Base-by-base conservation (phyloP, 1,139 yeast genomes). In the Barnettozyma hawaiiensis region DNA sequence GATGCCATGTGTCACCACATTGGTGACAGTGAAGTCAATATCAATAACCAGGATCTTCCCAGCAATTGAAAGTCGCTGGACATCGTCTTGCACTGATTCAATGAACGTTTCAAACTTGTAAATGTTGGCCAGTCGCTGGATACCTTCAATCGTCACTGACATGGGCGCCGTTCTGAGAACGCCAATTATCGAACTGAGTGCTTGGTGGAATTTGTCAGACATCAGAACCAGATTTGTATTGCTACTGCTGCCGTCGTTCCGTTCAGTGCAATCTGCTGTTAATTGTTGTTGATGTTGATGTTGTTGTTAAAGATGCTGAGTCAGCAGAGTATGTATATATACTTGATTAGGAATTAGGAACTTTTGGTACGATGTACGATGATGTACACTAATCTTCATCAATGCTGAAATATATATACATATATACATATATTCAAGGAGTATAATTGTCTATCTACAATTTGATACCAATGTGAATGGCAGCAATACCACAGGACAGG, bases 381-480 rank as follows among this genome's bases (percentile, higher is more conserved):
- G n/a, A n/a, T n/a, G n/a, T n/a, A n/a, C n/a, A n/a, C n/a, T n/a
- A n/a, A n/a, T n/a, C n/a, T n/a, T n/a, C n/a, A n/a, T n/a, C n/a
- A n/a, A n/a, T n/a, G n/a, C n/a, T n/a, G n/a, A n/a, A n/a, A n/a
- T n/a, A n/a, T n/a, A n/a, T n/a, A n/a, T n/a, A n/a, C n/a, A n/a
- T n/a, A n/a, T n/a, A n/a, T n/a, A n/a, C n/a, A n/a, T 26, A 26
- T 26, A 26, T 26, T 26, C 29, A 26, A 16, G 29, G n/a, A n/a
- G n/a, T 8, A 26, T 26, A 26, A n/a, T 26, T n/a, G n/a, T 26
- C 29, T 26, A 26, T 23, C 55, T 60, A 77, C 48, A 85, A 73
- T 67, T 92, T 92, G 47, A 92, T 87, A 55, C 98, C 99, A 62
- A 90, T 81, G 61, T 92, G 99, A 50, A 92, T 89, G 41, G 96